Evolutionary conservation across 352 stramenopile genomes (phyloP).

Genomic region (Phytophthora europaea): DNA sequence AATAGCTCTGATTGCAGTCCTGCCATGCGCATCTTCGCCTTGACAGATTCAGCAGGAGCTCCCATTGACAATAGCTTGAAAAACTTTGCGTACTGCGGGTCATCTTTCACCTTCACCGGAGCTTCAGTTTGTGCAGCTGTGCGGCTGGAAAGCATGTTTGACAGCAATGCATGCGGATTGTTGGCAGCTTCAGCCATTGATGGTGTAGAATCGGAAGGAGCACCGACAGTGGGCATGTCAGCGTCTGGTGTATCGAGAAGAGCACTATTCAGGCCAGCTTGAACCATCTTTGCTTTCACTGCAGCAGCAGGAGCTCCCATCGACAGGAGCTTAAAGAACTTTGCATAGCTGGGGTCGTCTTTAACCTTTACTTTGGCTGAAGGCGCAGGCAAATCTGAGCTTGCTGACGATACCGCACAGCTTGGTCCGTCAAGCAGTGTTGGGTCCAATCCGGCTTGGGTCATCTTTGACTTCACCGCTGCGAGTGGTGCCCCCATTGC

Average conservation of each 20-base stretch:
- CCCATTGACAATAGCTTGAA: slow-evolving; percentile 78
- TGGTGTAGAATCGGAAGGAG: neutral
- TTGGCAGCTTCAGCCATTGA: slow-evolving; percentile 2
- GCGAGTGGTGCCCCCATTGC: slow-evolving; percentile 67
- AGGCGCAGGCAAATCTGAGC: neutral
- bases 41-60: slow-evolving; percentile 61
- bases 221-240: slow-evolving; percentile 34
- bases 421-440: slow-evolving; percentile 49
- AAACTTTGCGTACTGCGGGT: slow-evolving; percentile 73
- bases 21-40: slow-evolving; percentile 78
- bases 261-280: slow-evolving; percentile 89
- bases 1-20: slow-evolving; percentile 82
- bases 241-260: slow-evolving; percentile 75
- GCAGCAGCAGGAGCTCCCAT: slow-evolving; percentile 66
- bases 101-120: slow-evolving; percentile 56
- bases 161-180: slow-evolving; percentile 25
- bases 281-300: slow-evolving; percentile 71
- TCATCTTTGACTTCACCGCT: slow-evolving; percentile 77
- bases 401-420: neutral
- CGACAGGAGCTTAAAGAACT: slow-evolving; percentile 75
- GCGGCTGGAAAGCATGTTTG: slow-evolving; percentile 22
- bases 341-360: slow-evolving; percentile 65
- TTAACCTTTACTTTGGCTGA: slow-evolving; percentile 44
- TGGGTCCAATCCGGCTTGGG: slow-evolving; percentile 69
- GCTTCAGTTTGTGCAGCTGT: slow-evolving; percentile 7